Conservation (phyloP, 2,329 filamentous ascomycete genomes). For the Neopestalotiopsis rosae region DNA sequence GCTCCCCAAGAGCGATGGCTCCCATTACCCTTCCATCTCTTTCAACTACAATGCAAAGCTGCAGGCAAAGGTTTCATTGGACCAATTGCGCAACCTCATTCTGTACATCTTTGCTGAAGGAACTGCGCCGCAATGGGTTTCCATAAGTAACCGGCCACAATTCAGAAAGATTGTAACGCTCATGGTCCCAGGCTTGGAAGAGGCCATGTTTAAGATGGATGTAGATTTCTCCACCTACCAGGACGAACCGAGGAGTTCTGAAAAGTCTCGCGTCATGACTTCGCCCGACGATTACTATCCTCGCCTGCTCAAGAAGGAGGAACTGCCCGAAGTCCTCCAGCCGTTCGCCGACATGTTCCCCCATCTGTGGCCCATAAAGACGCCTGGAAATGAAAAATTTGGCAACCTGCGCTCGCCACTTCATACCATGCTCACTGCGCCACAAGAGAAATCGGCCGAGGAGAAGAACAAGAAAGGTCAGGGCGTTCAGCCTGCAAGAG, state of each 20-base stretch:
- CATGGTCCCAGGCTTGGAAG: conserved; percentile 91
- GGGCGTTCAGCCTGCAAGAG: conserved; percentile 64
- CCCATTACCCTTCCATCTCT: conserved; percentile 63
- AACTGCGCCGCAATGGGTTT: conserved; percentile 67
- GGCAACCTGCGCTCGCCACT: conserved; percentile 86
- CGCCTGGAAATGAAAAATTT: conserved; percentile 83
- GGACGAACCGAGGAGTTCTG: conserved; percentile 34
- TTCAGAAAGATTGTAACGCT: conserved; percentile 83
- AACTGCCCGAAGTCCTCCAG: conserved; percentile 59
- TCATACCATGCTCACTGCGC: conserved; percentile 79
- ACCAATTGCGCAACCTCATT: conserved; percentile 66
- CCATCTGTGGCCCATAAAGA: conserved; percentile 87
- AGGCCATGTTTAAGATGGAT: conserved; percentile 80
- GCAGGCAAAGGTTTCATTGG: conserved; percentile 66
- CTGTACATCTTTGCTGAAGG: conserved; percentile 73
- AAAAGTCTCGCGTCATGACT: conserved; percentile 42
- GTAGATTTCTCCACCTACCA: conserved; percentile 56
- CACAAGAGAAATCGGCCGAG: conserved; percentile 71
- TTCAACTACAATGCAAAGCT: conserved; percentile 64
- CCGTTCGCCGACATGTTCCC: conserved; percentile 83
- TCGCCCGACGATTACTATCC: conserved; percentile 67
- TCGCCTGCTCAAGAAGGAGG: conserved; percentile 53
- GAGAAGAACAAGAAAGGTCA: conserved; percentile 61
- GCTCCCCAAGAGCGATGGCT: conserved; percentile 58
- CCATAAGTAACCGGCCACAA: conserved; percentile 64